Percentiles rank a stretch among this genome's conserved stretches.
phyloP scores from a whole-genome alignment of 345 rosid species.

The Xanthoceras sorbifolium region DNA sequence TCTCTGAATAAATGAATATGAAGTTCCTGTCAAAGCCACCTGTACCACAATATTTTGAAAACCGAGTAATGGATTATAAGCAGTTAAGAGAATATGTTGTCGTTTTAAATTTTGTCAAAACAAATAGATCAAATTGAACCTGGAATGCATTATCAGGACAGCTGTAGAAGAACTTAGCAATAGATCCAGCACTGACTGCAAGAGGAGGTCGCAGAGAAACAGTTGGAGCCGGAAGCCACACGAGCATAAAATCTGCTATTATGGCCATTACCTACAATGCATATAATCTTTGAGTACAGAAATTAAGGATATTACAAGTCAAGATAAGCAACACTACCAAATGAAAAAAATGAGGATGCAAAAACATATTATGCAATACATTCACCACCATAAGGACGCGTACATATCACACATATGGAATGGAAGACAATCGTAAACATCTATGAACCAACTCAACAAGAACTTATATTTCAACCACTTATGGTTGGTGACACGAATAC shows the following conservation, averaged over 20 bases:
- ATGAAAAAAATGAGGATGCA: not conserved
- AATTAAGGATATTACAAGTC: not conserved
- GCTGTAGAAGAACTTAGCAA: constrained; percentile 62
- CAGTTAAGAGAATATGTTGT: not conserved
- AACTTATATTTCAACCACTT: not conserved
- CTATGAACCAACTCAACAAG: not conserved
- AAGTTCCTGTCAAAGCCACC: constrained; percentile 59
- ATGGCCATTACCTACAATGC: constrained; percentile 66
- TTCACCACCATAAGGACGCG: not conserved
- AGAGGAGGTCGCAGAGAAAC: constrained; percentile 68
- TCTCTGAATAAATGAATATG: constrained; percentile 54
- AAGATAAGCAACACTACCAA: not conserved
- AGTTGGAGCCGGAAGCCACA: constrained; percentile 79
- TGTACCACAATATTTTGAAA: constrained; percentile 23
- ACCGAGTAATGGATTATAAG: not conserved
- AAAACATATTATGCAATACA: too few relatives aligned
- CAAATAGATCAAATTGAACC: constrained; percentile 24
- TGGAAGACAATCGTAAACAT: constrained; percentile 3
- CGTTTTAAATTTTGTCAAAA: not conserved
- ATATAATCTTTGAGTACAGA: not conserved
- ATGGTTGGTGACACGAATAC: too few relatives aligned
- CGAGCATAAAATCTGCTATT: constrained; percentile 87
- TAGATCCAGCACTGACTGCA: constrained; percentile 49
- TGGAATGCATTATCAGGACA: constrained; percentile 79
- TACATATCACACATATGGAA: not conserved